Evolutionary conservation across 352 stramenopile genomes (phyloP), one percentile per base, ranked within the genome.

Genomic region (Albugo laibachii): DNA sequence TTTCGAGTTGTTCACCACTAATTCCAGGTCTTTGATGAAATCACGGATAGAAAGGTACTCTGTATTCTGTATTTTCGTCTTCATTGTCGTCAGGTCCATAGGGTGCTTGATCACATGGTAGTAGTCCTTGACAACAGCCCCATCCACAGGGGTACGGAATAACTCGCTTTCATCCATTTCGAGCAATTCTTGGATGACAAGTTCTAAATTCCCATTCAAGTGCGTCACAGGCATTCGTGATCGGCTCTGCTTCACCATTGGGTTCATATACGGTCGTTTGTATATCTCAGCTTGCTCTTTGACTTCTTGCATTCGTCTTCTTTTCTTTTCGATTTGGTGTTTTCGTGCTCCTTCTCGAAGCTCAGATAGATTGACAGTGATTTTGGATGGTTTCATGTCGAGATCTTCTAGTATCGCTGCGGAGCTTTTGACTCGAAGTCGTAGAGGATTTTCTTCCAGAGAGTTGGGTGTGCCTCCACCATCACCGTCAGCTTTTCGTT

Each of bases 1-100:
- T 44, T 76, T 74, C 45, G 77, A 89, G 60, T 89, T 89, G 57
- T 69, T 82, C 24, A 84, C 69, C 31, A 89, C 83, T n/a, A 87
- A 59, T 56, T 89, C 77, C 35, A 89, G 53, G 43, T 89, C 77
- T 50, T 83, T 83, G 43, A 87, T 66, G 35, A 89, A 89, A n/a
- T 83, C 69, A 10, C 74, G 71, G 68, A 85, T 83, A 46, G 74
- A 85, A 48, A 81, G 72, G 57, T 89, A 89, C 48, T 69, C 54
- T 39, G 67, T 62, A 0, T 68, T 57, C 11, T 69, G 52, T 15
- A 81, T 77, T 55, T 89, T 89, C 44, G 58, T 60, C 40, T 63
- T 61, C 57, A 89, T 76, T 14, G 65, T 58, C 27, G 61, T 66
- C 43, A 89, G 54, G 52, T 89, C 77, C 71, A 89, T 87, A 10